Base-by-base conservation (phyloP, 257 asterid genomes). In the Solanum etuberosum region DNA sequence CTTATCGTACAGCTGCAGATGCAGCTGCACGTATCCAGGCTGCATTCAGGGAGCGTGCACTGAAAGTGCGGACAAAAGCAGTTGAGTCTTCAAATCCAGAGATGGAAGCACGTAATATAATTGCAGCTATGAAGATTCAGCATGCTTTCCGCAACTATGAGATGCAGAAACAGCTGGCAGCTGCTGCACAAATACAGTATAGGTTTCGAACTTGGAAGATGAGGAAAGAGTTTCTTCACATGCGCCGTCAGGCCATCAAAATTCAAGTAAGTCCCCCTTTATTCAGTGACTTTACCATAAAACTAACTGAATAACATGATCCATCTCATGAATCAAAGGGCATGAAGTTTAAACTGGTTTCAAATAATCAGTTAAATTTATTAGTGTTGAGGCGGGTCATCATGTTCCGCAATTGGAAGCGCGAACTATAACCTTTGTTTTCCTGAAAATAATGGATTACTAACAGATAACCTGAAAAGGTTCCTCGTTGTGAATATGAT, bases 51-150 rank as follows among this genome's bases (percentile, higher is more conserved):
- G 97, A 93, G 86, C 95, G 84, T 34, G 86, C 95, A 13, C 80
- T 90, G 88, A 93, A 89, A 85, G 85, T 86, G 35, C 91, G 87
- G 86, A 85, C 88, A 51, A 23, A 85, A 63, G 92, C 72, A 20
- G 95, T 93, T 18, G 94, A 93, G 88, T 85, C 93, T 9, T 89
- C 91, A 11, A 93, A 91, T 91, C 96, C 99, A 5, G 99, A 97
- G 92, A 87, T 59, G 9, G 99, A 96, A 85, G 99, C 99, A 86
- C 96, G 94, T 34, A 89, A 68, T 87, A 97, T 97, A 80, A 91
- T 97, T 90, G 99, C 98, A 23, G 99, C 99, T 14, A 91, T 96
- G 99, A 97, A 90, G 93, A 97, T 97, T 88, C 99, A 96, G 90
- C 98, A 97, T 90, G 99, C 99, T 88, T 97, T 91, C 90, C 96